These are phyloP conservation scores for Hexamita inflata DNA, from an alignment of 208 protist genomes.

Conservation along the genomic window DNA sequence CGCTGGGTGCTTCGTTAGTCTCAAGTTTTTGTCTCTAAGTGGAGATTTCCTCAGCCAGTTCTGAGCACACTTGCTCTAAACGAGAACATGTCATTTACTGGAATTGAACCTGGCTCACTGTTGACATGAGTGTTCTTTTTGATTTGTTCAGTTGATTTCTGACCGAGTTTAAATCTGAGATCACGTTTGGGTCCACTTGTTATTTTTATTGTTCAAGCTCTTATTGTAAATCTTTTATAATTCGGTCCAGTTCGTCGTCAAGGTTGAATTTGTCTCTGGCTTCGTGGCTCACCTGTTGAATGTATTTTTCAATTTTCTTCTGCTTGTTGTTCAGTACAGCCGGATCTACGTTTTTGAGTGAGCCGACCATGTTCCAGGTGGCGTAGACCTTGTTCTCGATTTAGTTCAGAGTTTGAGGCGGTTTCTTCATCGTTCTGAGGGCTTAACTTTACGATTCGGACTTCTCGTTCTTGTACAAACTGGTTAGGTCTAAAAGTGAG, in stretches of 20 bases:
- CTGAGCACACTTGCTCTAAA: not conserved
- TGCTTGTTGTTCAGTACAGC: not conserved
- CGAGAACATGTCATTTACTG: not conserved
- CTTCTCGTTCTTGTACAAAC: not conserved
- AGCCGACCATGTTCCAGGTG: conserved; percentile 27
- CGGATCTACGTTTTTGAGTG: not conserved
- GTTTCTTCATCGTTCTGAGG: too few relatives aligned
- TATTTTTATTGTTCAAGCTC: not conserved
- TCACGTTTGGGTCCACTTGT: not conserved
- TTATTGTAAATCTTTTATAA: not conserved
- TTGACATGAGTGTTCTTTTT: not conserved
- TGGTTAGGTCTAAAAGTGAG: not conserved
- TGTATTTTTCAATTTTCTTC: not conserved
- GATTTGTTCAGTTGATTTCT: not conserved
- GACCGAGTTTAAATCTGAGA: not conserved
- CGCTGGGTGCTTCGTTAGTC: not conserved
- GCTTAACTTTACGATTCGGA: too few relatives aligned
- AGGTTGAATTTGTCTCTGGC: not conserved
- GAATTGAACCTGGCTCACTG: not conserved
- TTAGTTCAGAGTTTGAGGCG: not conserved
- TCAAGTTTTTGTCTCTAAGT: not conserved
- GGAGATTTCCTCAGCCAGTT: not conserved
- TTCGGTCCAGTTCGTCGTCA: not conserved
- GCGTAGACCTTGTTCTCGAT: not conserved
- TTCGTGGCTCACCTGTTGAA: not conserved